Evolutionary conservation across 75 land plant genomes (phyloP), one percentile per base, ranked within the genome.

Genomic region (Cunninghamia lanceolata): DNA sequence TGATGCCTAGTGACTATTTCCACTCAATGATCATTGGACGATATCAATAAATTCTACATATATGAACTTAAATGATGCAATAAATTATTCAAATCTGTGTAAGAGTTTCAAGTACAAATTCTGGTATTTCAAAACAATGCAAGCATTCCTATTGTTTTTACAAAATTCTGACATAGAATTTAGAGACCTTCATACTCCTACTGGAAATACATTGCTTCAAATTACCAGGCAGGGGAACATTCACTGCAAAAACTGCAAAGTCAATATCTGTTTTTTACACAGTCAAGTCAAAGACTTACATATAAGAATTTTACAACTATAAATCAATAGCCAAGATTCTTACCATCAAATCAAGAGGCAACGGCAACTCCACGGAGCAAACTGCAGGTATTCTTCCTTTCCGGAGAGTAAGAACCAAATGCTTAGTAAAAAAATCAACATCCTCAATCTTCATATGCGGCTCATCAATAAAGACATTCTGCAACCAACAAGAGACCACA

Each of bases 381-480:
- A 94, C 50, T 87, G 85, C 85, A 83, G 63, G 88, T n/a, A 45
- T 86, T 73, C 84, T 71, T 40, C 88, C 91, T 47, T 92, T 90
- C 81, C 88, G 89, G 15, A 91, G 30, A 46, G 85, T 88, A 83
- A 94, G 90, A 42, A 87, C 95, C 90, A 94, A 46, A 75, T 94
- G 94, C 74, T 88, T 88, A 25, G 88, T 84, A 85, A 90, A 85
- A 78, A 94, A 89, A 86, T 92, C 95, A 82, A 90, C 91, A 89
- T 94, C 94, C 89, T 89, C 90, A 63, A 94, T 82, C 14, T 73
- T 40, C 36, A 88, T 70, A 47, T 85, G 71, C 40, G 84, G 88
- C 36, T 92, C 95, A 74, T 92, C 90, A 75, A 86, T 19, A 82
- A 94, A 87, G 46, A 94, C 89, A 88, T 11, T 86, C 95, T 94